Evolutionary conservation across 2,329 filamentous ascomycete genomes (phyloP), one percentile per base, ranked within the genome.

Genomic region (Fusarium haematococcum): DNA sequence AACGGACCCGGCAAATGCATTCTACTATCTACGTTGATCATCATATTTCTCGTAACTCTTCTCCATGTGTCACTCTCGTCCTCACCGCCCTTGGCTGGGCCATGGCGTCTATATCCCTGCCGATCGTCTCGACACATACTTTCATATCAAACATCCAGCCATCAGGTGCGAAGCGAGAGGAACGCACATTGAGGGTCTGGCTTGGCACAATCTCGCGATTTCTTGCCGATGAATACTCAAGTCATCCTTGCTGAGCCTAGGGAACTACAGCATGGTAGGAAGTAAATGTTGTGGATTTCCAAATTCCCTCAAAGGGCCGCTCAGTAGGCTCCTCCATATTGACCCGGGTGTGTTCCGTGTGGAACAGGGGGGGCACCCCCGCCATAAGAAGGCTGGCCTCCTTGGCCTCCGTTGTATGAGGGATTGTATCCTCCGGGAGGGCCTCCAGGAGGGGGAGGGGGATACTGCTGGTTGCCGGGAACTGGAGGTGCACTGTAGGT

Each of bases 261-360:
- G 25, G 27, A 18, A 33, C 48, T 52, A 32, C 48, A 52, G 48
- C 48, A 32, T 52, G 37, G 35, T 41, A 41, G 41, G 60, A 43
- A 67, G 45, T 61, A 48, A 37, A 65, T 63, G 33, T 52, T 74
- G 50, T 20, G 30, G 37, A 18, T 59, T 52, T 58, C 56, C 60
- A 60, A 43, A 37, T 54, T 32, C 6, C 23, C 45, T 60, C 57
- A 57, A 50, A 61, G 18, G 43, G 25, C 25, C 56, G 32, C 63
- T 79, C 69, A 79, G 68, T 79, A 79, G 30, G 69, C 71, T 45
- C 74, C 70, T 37, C 72, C 74, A 45, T 79, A 77, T 58, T 78
- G 77, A 62, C 77, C 71, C 23, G 78, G 80, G 64, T 84, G 84
- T 33, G 79, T 81, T 74, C 81, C 81, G 33, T 78, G 78, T 30